These are phyloP conservation scores for Hyaloscypha finlandica DNA, from an alignment of 495 filamentous ascomycete genomes.

Conservation along the genomic window DNA sequence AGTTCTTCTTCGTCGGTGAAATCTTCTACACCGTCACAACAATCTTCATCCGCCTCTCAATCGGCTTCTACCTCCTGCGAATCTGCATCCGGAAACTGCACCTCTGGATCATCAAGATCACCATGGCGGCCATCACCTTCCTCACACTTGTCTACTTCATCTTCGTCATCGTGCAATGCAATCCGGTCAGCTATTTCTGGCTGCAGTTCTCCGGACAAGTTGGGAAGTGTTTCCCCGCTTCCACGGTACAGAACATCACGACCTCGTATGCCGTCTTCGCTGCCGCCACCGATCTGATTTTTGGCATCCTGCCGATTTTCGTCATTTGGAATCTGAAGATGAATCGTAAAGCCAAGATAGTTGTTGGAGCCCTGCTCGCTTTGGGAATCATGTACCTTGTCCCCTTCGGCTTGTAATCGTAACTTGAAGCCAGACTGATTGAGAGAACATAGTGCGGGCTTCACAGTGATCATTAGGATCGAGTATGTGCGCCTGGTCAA, in stretches of 20 bases:
- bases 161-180: slow-evolving; percentile 41
- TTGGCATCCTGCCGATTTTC: slow-evolving; percentile 44
- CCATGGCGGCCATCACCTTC: slow-evolving; percentile 28
- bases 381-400: slow-evolving; percentile 35
- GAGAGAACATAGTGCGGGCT: slow-evolving; percentile 36
- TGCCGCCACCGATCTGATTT: slow-evolving; percentile 39
- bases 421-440: slow-evolving; percentile 9
- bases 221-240: slow-evolving; percentile 37
- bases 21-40: slow-evolving; percentile 37
- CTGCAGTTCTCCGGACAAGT: slow-evolving; percentile 29
- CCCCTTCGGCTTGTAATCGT: background rate
- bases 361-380: slow-evolving; percentile 36
- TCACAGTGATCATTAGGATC: slow-evolving; percentile 40
- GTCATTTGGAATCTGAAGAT: slow-evolving; percentile 45
- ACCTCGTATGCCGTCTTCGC: slow-evolving; percentile 38
- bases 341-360: slow-evolving; percentile 34
- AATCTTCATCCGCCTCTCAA: slow-evolving; percentile 39
- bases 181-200: slow-evolving; percentile 41
- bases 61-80: slow-evolving; percentile 42
- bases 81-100: slow-evolving; percentile 35
- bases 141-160: slow-evolving; percentile 38
- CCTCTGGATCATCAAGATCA: slow-evolving; percentile 35
- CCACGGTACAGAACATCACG: slow-evolving; percentile 31
- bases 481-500: slow-evolving; percentile 31
- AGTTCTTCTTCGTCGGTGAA: slow-evolving; percentile 27